Base-by-base conservation (phyloP, 306 rosid genomes). In the Hylodesmum podocarpum region DNA sequence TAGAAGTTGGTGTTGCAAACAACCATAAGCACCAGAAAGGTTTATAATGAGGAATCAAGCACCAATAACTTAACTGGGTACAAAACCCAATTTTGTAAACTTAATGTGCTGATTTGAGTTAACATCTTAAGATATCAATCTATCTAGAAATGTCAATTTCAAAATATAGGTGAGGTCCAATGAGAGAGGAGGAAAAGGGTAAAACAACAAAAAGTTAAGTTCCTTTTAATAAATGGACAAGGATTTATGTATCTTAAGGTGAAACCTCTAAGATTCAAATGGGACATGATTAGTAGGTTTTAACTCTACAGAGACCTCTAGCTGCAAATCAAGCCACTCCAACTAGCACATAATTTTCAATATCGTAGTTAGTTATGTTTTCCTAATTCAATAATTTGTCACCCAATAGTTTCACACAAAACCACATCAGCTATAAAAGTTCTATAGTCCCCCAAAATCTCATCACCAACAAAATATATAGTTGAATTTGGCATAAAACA, bases 21-120 rank as follows among this genome's bases (percentile, higher is more conserved):
- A 66, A 27, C 33, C 64, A 36, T 14, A 18, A 70, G 14, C 43
- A 69, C 10, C n/a, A 33, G 34, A 53, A 41, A 13, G 24, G 34
- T 77, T 77, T 70, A 66, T 21, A 25, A 28, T 54, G 29, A 22
- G 34, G 63, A 66, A 65, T 39, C 62, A 54, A 40, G 55, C 71
- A 28, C 53, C 29, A 53, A 47, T 15, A 51, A 41, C 40, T 47
- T 57, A 54, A 41, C 1, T 65, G 44, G 31, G 58, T 12, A 29
- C 28, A 67, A 49, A 63, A 63, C n/a, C 40, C 29, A 63, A 64
- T 2, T n/a, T n/a, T 72, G 66, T 27, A 79, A 49, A 63, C 9
- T 22, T 75, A 6, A 22, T 70, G 54, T 53, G 49, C 46, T 36
- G 31, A 53, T 53, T 65, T 39, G 9, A 47, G 65, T 51, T 54